Percentiles rank a stretch among this genome's conserved stretches.
These are phyloP conservation scores for Nicotiana attenuata DNA, from an alignment of 257 asterid genomes.

Conservation along the genomic window DNA sequence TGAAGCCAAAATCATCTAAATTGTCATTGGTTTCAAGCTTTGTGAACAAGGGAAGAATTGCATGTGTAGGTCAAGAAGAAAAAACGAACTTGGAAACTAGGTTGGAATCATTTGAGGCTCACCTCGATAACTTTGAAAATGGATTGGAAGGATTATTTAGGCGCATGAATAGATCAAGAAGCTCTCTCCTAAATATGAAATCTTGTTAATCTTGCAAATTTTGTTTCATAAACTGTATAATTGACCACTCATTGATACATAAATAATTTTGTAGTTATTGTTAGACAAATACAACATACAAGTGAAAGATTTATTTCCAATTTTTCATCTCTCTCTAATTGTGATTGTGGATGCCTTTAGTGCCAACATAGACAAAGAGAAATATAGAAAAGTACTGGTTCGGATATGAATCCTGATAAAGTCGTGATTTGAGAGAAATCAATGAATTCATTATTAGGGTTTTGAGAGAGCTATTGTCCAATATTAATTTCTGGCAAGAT, in stretches of 20 bases:
- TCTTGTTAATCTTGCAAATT: background rate
- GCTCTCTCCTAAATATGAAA: slow-evolving; percentile 3
- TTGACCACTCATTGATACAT: too few species aligned
- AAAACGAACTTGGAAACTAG: background rate
- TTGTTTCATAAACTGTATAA: background rate
- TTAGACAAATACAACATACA: background rate
- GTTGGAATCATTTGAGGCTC: background rate
- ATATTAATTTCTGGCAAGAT: too few species aligned
- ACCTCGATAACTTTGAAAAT: background rate
- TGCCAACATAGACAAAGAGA: too few species aligned
- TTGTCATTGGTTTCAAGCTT: slow-evolving; percentile 29
- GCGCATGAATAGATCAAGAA: background rate
- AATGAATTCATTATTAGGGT: too few species aligned
- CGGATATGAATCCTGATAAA: too few species aligned
- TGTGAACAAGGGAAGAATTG: slow-evolving; percentile 17
- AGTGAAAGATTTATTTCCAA: background rate
- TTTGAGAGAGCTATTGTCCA: too few species aligned
- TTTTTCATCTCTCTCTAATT: background rate
- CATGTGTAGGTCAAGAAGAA: background rate
- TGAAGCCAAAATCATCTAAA: slow-evolving; percentile 19
- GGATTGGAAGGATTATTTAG: background rate
- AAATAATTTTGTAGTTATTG: background rate
- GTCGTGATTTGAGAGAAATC: too few species aligned
- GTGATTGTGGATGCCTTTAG: too few species aligned
- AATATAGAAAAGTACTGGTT: too few species aligned